Base-by-base conservation (phyloP, 148 eudicot species). In the Euryodendron excelsum region DNA sequence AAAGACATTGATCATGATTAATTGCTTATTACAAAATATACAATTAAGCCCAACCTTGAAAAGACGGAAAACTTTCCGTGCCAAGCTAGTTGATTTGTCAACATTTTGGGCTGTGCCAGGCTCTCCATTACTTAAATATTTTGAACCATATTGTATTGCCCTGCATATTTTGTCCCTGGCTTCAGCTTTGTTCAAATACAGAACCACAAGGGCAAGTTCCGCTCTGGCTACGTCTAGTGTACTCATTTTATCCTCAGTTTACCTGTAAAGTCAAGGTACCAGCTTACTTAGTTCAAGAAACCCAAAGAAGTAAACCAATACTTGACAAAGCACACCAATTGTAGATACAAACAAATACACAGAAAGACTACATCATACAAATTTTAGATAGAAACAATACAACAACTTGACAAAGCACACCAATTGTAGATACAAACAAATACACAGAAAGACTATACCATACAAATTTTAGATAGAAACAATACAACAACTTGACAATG, bases 91-190 rank as follows among this genome's bases (percentile, higher is more conserved):
- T 45, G 93, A 79, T 73, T 95, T 95, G 83, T 95, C 99, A 71
- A 95, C 99, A 82, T 85, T 84, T 81, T 95, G 99, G 21, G 99
- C 97, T 1, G 99, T 91, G 60, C 99, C 99, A 72, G 99, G 96
- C 83, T 95, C 81, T 55, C 99, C 99, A 78, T 91, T 80, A 79
- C 99, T 93, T 87, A 94, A 67, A 78, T 89, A 93, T 81, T 91
- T 95, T 45, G 99, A 95, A 79, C 99, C 99, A 85, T 95, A 93
- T 70, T 95, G 99, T 80, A 93, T 95, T 56, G 97, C 93, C 87
- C 97, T 91, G 90, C 97, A 95, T 82, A 95, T 86, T 91, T 95
- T 95, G 83, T 95, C 99, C 86, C 99, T 88, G 34, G 99, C 92
- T 87, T 95, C 99, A 27, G 99, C 99, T 85, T 95, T 95, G 96